Base-by-base conservation (phyloP, 169 alveolate species). In the Plasmodium coatneyi region DNA sequence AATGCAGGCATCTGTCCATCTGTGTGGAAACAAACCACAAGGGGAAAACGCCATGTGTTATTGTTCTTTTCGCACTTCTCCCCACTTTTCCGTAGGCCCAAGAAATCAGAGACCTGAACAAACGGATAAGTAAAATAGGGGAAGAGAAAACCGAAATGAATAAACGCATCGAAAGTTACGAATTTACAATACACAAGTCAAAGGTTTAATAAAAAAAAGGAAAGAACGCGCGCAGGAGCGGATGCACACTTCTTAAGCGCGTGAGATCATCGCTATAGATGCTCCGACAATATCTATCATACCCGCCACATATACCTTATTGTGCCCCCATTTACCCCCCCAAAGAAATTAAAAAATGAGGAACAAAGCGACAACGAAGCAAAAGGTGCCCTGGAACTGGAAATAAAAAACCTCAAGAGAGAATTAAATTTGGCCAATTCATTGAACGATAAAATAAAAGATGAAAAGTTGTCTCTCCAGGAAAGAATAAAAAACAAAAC, bases 41-140 rank as follows among this genome's bases (percentile, higher is more conserved):
- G 52, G 28, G 34, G 10, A 66, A 66, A 22, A 25, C 41, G n/a
- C 1, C 14, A 66, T 14, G n/a, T 19, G 76, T 9, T 25, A 60
- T n/a, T 66, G n/a, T 19, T 19, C 76, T 25, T 28, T 66, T 12
- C 30, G 3, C 39, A 43, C 28, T 36, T 46, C 22, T 28, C 9
- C 56, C 10, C 78, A 1, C 14, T 60, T 72, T 41, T 32, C 39
- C 25, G 60, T 7, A 84, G 93, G 84, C 78, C 28, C 93, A 86
- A 86, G 93, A 86, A 74, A 86, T 86, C 34, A 74, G 93, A 86
- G 93, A 86, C 70, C 70, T 86, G 80, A 72, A 86, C 56, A 86
- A 86, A 30, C 76, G 76, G 80, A 86, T 86, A 86, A 49, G 36
- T 19, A 12, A 22, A 43, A 86, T 86, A 78, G 66, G 25, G 66